These are phyloP conservation scores for Mariannaea elegans DNA, from an alignment of 2,329 filamentous ascomycete species.

Conservation along the genomic window DNA sequence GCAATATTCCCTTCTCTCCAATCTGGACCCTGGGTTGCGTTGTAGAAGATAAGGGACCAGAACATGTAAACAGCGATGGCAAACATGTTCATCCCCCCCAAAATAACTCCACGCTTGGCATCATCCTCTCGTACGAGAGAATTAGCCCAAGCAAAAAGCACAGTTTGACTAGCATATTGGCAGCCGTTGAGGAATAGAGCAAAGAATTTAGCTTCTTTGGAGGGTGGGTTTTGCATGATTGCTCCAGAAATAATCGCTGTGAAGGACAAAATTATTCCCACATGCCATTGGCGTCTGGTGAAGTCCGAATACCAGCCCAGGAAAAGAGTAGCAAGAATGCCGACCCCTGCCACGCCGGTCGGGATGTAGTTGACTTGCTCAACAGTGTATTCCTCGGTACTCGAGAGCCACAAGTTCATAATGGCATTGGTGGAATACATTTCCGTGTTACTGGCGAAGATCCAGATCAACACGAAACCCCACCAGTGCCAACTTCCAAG, in stretches of 20 bases:
- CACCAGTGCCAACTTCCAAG: background rate
- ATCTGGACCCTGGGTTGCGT: slow-evolving; percentile 11
- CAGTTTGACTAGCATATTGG: slow-evolving; percentile 16
- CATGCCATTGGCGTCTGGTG: slow-evolving; percentile 11
- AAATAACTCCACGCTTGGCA: slow-evolving; percentile 23
- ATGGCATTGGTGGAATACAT: slow-evolving; percentile 19
- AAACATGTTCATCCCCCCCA: slow-evolving; percentile 23
- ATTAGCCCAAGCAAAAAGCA: slow-evolving; percentile 28
- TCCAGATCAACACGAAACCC: background rate
- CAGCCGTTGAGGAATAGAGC: slow-evolving; percentile 22
- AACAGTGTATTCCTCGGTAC: slow-evolving; percentile 40
- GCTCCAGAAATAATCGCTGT: slow-evolving; percentile 20
- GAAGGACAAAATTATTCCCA: slow-evolving; percentile 16
- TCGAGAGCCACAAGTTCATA: slow-evolving; percentile 39
- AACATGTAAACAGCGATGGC: slow-evolving; percentile 22
- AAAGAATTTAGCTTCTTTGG: slow-evolving; percentile 14
- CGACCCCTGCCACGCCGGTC: slow-evolving; percentile 42
- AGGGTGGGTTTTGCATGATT: slow-evolving; percentile 24
- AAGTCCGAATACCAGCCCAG: slow-evolving; percentile 3
- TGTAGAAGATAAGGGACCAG: slow-evolving; percentile 22
- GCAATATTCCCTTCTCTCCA: slow-evolving; percentile 24
- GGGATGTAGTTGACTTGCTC: slow-evolving; percentile 60
- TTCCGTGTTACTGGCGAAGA: slow-evolving; percentile 1
- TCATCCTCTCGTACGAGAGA: slow-evolving; percentile 20
- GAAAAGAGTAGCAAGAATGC: slow-evolving; percentile 7